Evolutionary conservation across 176 grass and related monocot species (phyloP).

Genomic region (Musa itinerans): DNA sequence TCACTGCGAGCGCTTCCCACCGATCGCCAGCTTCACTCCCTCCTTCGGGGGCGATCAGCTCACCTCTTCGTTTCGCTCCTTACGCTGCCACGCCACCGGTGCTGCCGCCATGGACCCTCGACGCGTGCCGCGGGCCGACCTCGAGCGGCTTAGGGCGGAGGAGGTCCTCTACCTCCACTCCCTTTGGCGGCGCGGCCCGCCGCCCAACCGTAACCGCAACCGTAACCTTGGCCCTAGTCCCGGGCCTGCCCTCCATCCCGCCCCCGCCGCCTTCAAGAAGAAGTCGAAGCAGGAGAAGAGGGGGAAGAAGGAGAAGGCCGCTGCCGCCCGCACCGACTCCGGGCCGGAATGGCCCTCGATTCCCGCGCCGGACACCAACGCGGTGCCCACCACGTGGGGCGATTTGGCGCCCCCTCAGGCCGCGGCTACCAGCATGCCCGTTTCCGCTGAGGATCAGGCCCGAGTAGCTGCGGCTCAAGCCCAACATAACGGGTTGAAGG

Average conservation of each 20-base stretch:
- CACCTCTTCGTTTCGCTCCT: neutral
- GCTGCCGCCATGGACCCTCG: conserved; percentile 1
- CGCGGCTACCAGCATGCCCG: neutral
- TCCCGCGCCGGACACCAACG: conserved; percentile 1
- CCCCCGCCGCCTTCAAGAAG: conserved; percentile 1
- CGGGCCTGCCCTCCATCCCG: neutral
- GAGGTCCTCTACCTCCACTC: conserved; percentile 66
- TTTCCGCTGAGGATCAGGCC: conserved; percentile 2
- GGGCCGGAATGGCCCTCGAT: neutral
- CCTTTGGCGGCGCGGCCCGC: conserved; percentile 45
- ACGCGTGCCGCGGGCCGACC: neutral
- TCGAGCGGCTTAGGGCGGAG: conserved; percentile 25
- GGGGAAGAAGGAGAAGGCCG: neutral
- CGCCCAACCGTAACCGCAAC: neutral
- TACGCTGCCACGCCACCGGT: neutral
- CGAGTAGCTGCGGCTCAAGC: conserved; percentile 3
- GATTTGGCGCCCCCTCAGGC: neutral
- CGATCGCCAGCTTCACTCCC: neutral
- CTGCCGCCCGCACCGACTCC: conserved; percentile 7
- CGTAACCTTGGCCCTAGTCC: neutral
- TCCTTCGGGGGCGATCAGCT: neutral
- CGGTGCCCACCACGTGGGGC: conserved; percentile 4
- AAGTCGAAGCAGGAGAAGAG: conserved; percentile 9
- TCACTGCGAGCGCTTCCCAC: neutral
- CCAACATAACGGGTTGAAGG: conserved; percentile 21